A percentile compares a stretch with the other conserved stretches of the same genome.
These are phyloP conservation scores for Clarireedia monteithiana DNA, from an alignment of 2,329 filamentous ascomycete species.

Conservation along the genomic window DNA sequence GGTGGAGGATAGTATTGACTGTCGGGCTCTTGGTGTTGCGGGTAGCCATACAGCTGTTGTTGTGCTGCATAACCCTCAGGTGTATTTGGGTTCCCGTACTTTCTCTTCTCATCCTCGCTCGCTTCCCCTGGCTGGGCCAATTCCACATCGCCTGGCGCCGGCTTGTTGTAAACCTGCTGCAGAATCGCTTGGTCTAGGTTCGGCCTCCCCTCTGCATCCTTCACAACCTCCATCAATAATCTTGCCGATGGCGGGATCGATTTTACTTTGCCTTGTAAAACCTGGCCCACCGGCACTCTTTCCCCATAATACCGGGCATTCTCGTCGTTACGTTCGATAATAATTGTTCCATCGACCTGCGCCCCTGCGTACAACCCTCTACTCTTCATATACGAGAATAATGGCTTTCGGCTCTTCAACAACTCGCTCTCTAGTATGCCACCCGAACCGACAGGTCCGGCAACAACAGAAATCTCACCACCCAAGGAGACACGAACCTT, in stretches of 20 bases:
- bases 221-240: conserved; percentile 59
- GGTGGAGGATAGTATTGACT: neutral
- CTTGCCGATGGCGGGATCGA: conserved; percentile 30
- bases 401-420: conserved; percentile 53
- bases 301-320: conserved; percentile 78
- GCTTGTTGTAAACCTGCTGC: conserved; percentile 9
- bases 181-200: conserved; percentile 50
- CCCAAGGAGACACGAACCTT: conserved; percentile 72
- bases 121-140: conserved; percentile 7
- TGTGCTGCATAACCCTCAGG: conserved; percentile 2
- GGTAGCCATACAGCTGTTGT: neutral
- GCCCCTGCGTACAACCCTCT: conserved; percentile 81
- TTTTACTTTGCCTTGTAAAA: conserved; percentile 34
- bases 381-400: conserved; percentile 82
- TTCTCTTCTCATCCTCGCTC: conserved; percentile 8
- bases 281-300: conserved; percentile 49
- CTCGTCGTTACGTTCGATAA: conserved; percentile 75
- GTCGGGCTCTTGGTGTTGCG: neutral
- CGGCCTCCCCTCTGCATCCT: conserved; percentile 73
- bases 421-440: conserved; percentile 33
- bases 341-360: conserved; percentile 75
- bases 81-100: conserved; percentile 9
- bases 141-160: conserved; percentile 8
- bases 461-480: conserved; percentile 67
- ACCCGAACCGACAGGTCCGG: conserved; percentile 72